Base-by-base conservation (phyloP, 257 asterid genomes). In the Euphrasia confusa region DNA sequence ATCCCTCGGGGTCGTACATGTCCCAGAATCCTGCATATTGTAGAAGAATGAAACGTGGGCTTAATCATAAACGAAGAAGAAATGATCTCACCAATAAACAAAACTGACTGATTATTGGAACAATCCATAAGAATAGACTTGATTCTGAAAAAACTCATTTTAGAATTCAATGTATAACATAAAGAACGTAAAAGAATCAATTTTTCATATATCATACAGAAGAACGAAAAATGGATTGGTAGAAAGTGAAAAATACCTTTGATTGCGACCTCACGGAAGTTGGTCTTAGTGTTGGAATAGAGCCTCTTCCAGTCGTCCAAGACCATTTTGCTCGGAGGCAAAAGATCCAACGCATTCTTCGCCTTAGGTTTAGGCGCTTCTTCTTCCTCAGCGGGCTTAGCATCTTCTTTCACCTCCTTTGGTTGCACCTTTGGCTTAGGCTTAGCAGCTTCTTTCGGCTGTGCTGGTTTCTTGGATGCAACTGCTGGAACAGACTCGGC, bases 231-330 rank as follows among this genome's bases (percentile, higher is more conserved):
- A 37, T 37, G 42, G 42, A 9, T 9, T 7, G 42, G 42, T 37
- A 0, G 3, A 37, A 47, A 47, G 14, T 47, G 18, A 47, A 47
- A 47, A 13, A 47, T 76, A 92, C 97, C 98, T 75, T 83, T 86
- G 65, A 92, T 60, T 13, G 98, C 98, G 17, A 92, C 95, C 80
- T 88, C 98, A 49, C 95, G 97, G 80, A 92, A 92, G 75, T 92
- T 89, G 67, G 86, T 69, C 74, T 92, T 92, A 14, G 98, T 92
- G 83, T 92, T 92, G 2, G 98, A 92, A 83, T 92, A 92, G 26
- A 92, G 95, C 82, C 97, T 86, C 77, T 92, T 92, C 98, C 98
- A 92, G 0, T 92, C 98, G 76, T 92, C 98, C 0, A 92, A 81
- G 60, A 92, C 49, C 98, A 92, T 88, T 71, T 50, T 70, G 40